Percentiles rank a stretch among this genome's conserved stretches.
Evolutionary conservation across 2,329 filamentous ascomycete genomes (phyloP).

Genomic region (Aspergillus costaricaensis): DNA sequence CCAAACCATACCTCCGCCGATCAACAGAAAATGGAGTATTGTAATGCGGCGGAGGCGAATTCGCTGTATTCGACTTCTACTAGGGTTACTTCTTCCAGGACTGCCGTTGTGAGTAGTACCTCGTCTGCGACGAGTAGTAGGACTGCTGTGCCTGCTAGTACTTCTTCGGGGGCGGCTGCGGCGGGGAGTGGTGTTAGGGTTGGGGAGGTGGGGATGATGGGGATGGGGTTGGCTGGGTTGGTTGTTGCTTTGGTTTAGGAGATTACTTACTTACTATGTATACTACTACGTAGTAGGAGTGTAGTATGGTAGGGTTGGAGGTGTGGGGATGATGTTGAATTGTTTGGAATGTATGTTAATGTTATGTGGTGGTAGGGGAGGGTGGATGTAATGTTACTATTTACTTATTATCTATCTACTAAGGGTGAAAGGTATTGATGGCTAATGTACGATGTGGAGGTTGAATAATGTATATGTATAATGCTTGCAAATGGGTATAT

Average conservation of each 20-base stretch:
- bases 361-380: too few relatives aligned
- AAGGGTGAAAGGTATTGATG: too few relatives aligned
- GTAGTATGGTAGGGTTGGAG: too few relatives aligned
- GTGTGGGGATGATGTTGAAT: too few relatives aligned
- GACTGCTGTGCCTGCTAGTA: not conserved
- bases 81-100: too few relatives aligned
- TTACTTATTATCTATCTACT: too few relatives aligned
- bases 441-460: too few relatives aligned
- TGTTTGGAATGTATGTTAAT: too few relatives aligned
- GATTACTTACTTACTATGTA: not conserved
- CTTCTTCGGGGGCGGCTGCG: not conserved
- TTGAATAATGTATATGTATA: too few relatives aligned
- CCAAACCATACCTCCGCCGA: slow-evolving; percentile 36
- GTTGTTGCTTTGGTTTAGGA: not conserved
- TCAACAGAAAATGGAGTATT: slow-evolving; percentile 41
- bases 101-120: slow-evolving; percentile 18
- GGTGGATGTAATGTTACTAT: too few relatives aligned
- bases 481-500: too few relatives aligned
- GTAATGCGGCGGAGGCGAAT: slow-evolving; percentile 46
- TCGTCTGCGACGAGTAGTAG: slow-evolving; percentile 19
- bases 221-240: slow-evolving; percentile 1
- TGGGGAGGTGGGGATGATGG: slow-evolving; percentile 1
- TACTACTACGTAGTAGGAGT: too few relatives aligned
- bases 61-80: slow-evolving; percentile 20
- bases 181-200: not conserved